Base-by-base conservation (phyloP, 352 stramenopile genomes). In the Thalassiosira hispida region DNA sequence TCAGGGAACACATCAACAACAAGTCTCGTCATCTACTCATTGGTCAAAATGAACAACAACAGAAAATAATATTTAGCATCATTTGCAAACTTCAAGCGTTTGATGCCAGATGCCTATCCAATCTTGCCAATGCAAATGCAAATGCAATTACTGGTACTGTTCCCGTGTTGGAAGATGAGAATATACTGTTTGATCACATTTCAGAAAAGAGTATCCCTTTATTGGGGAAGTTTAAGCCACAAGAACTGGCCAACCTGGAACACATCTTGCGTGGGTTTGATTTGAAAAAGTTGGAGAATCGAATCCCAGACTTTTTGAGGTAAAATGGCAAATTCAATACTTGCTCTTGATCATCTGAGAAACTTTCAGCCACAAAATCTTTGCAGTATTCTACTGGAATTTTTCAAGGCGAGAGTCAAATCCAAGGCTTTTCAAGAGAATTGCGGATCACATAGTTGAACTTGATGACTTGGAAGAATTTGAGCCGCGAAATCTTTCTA, bases 191-290 rank as follows among this genome's bases (percentile, higher is more conserved):
- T 18, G 3, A 62, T 62, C 53, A 38, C 53, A 33, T 62, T 33
- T 5, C 53, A 7, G 25, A 62, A 42, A 25, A 31, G 14, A 62
- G 53, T 31, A 38, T 62, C 18, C 53, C 53, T 33, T 31, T 62
- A 6, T 33, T 62, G 53, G 46, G 25, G 7, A 62, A 62, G n/a
- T 62, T 62, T 33, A 18, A 62, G 53, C 53, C 53, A 31, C 31
- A 38, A 38, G 31, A 38, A 38, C 3, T 38, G 3, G 31, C 31
- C 31, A 38, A 38, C 31, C 3, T 38, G 31, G 31, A 9, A 38
- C n/a, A n/a, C n/a, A n/a, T n/a, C n/a, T 60, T 16, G 51, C 27
- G 51, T 62, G 53, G 53, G 51, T 22, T 16, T 33, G 4, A 38
- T 38, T 38, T 31, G 53, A 62, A 62, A 62, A 62, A 31, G 53